Base-by-base conservation (phyloP, 2,329 filamentous ascomycete genomes). In the Curvularia hawaiiensis region DNA sequence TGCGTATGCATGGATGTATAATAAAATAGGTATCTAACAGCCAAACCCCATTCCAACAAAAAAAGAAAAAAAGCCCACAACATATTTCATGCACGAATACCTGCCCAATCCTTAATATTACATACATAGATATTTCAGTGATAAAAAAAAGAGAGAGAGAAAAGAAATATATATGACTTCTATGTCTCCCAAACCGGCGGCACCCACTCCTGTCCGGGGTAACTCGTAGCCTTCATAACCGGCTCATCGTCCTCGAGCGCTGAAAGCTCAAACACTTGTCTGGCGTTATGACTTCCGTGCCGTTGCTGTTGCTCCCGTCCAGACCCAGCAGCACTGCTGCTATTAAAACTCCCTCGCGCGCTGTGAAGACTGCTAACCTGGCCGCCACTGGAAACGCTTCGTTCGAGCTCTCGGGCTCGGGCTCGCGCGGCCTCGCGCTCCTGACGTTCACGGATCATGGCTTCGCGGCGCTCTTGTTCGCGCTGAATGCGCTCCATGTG, bases 161-260 rank as follows among this genome's bases (percentile, higher is more conserved):
- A n/a, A 26, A 24, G 9, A 20, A 52, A 41, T 75, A 1, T 12
- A n/a, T 7, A 16, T 7, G 14, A 8, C 4, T n/a, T 5, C 35
- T 76, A 73, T 33, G 74, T 76, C 35, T 72, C 74, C 64, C 72
- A 76, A 50, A 68, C 73, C 8, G 63, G 59, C 3, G 86, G 86
- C 64, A 84, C 84, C 87, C 88, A 90, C 72, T 90, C 88, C 76
- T 89, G 86, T 0, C 88, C 88, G 0, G 88, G 88, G 72, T 90
- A 90, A 69, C 84, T 87, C 12, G 86, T 88, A 7, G 87, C 87
- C 47, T 80, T 83, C 88, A 90, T 90, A 57, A 81, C 78, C 12
- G 83, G 82, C 68, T 78, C 71, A 14, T 80, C 79, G n/a, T 81
- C 78, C 31, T 79, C 77, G 40, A 78, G 74, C 16, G 72, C 73